Base-by-base conservation (phyloP, 768 basidiomycete genomes). In the Suillus tomentosus region DNA sequence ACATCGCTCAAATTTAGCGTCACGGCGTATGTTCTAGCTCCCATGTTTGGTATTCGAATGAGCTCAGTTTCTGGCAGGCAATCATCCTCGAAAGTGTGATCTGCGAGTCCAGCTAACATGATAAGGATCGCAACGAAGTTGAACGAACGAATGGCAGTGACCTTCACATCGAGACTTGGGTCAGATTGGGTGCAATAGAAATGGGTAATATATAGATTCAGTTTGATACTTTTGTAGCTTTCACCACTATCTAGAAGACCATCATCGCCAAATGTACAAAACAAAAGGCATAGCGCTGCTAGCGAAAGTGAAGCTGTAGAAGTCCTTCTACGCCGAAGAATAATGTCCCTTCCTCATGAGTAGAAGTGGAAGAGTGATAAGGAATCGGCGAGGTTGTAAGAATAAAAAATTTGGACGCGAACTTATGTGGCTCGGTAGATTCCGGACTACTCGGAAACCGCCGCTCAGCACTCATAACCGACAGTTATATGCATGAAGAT, bases 221-320 rank as follows among this genome's bases (percentile, higher is more conserved):
- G 9, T 57, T 57, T 39, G 7, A 24, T 56, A 57, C 7, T 24
- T 60, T 72, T 86, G 84, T 88, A 79, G 83, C 85, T 87, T 81
- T 76, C 85, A 81, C 85, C 79, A 87, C 87, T 87, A 88, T 88
- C 87, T 87, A 87, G 87, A 82, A 87, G 82, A 80, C 84, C 85
- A 85, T 88, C 85, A 87, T 85, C 58, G 82, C 81, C 78, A 66
- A 47, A 69, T 67, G 66, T 65, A 8, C n/a, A 10, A 45, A 69
- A 72, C 75, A 74, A 67, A 70, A 76, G 79, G 77, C 83, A 64
- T 88, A 87, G 85, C 79, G 86, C 83, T 86, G 87, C 87, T 87
- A 88, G 87, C 86, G 86, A 88, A 88, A 81, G 86, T 76, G 87
- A 85, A 86, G 86, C 86, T 70, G 71, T 22, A 50, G 62, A 57